These are phyloP conservation scores for Microcera coccophila DNA, from an alignment of 2,329 filamentous ascomycete species.

Conservation along the genomic window DNA sequence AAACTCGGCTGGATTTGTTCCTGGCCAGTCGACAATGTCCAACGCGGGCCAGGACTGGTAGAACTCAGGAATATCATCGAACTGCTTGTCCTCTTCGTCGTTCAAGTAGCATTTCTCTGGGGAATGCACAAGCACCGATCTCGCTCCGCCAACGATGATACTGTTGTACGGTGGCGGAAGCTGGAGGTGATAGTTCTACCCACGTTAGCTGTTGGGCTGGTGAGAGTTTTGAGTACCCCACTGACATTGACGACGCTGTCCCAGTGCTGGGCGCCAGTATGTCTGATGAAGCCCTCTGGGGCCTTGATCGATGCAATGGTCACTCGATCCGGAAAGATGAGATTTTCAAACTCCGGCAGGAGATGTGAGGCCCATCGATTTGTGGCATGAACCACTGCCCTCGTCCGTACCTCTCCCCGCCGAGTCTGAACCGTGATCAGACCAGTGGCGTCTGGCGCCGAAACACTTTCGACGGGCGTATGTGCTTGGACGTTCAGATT, in stretches of 20 bases:
- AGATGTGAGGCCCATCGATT: conserved; percentile 11
- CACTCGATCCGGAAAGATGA: conserved; percentile 6
- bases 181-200: conserved; percentile 9
- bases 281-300: conserved; percentile 8
- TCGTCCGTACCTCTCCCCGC: conserved; percentile 5
- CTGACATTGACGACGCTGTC: conserved; percentile 8
- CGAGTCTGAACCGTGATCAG: conserved; percentile 8
- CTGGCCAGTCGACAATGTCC: conserved; percentile 5
- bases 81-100: conserved; percentile 9
- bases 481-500: conserved; percentile 8
- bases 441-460: conserved; percentile 3
- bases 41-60: conserved; percentile 5
- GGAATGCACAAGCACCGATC: conserved; percentile 3
- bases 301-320: conserved; percentile 6
- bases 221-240: too few species aligned
- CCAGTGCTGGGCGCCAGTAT: conserved; percentile 11
- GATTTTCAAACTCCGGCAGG: conserved; percentile 6
- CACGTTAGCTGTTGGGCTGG: too few species aligned
- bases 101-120: conserved; percentile 5
- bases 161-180: conserved; percentile 9
- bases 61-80: conserved; percentile 7
- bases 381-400: conserved; percentile 5
- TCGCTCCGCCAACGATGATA: conserved; percentile 9
- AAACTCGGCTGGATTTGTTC: conserved; percentile 4
- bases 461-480: conserved; percentile 6